Conservation (phyloP, 1,139 yeast species). For the Pichia sp. region DNA sequence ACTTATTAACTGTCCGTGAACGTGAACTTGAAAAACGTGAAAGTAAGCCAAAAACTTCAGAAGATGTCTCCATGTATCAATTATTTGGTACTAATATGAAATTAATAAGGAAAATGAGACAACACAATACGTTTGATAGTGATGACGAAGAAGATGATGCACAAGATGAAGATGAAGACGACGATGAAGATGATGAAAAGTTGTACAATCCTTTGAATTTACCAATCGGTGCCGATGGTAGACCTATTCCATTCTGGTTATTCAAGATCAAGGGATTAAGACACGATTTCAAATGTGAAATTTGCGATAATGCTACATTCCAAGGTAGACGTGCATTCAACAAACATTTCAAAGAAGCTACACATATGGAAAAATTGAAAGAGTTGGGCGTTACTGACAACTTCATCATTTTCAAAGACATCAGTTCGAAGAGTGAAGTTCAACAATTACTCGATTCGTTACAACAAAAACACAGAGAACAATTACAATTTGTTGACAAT, state of each 20-base stretch:
- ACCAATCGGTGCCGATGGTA: conserved; percentile 87
- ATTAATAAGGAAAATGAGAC: neutral
- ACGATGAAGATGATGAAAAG: conserved; percentile 25
- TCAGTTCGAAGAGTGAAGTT: conserved; percentile 70
- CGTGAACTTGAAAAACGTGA: conserved; percentile 54
- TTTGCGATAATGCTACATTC: conserved; percentile 77
- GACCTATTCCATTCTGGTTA: conserved; percentile 92
- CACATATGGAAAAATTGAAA: conserved; percentile 72
- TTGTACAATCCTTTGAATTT: conserved; percentile 51
- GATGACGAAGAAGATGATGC: conserved; percentile 26
- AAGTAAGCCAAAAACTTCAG: conserved; percentile 31
- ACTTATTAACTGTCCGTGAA: conserved; percentile 75
- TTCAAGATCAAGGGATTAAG: conserved; percentile 88
- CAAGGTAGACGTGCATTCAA: conserved; percentile 73
- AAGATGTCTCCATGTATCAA: conserved; percentile 3
- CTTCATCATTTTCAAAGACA: conserved; percentile 55
- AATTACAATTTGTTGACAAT: conserved; percentile 48
- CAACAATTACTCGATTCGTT: conserved; percentile 51
- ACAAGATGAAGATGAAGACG: conserved; percentile 24
- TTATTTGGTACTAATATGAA: conserved; percentile 20
- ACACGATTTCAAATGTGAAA: conserved; percentile 72
- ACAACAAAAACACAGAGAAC: conserved; percentile 39
- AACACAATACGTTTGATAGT: neutral
- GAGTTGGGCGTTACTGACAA: conserved; percentile 63
- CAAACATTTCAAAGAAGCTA: conserved; percentile 67